Base-by-base conservation (phyloP, 2,329 filamentous ascomycete species). In the Paecilomyces sp. region DNA sequence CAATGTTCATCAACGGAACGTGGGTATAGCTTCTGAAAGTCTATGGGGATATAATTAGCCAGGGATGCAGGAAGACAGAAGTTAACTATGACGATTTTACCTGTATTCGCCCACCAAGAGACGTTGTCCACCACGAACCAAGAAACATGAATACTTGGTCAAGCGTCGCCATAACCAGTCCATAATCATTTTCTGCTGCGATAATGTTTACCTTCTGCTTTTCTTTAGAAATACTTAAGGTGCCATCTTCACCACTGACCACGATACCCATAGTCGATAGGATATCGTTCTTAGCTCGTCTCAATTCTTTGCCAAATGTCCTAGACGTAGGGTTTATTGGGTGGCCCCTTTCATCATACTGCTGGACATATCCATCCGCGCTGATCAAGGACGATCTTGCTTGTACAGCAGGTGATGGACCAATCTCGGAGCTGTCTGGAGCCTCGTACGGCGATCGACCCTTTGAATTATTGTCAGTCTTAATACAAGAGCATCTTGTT, bases 251-350 rank as follows among this genome's bases (percentile, higher is more conserved):
- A 59, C 74, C 69, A 57, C 75, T 77, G 61, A 78, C 75, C 47
- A 80, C 77, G 47, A 80, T 75, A 3, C 79, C 79, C 71, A 80
- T 79, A 8, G 76, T 79, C 24, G 76, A 77, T 15, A 81, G 71
- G 33, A 80, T 77, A 62, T 81, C 79, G 70, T 81, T 81, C 62
- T 81, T 79, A 0, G 79, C 79, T 66, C 77, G 74, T 56, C 76
- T 70, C 7, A 80, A 72, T 56, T 74, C 71, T 50, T 74, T 72
- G 9, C 72, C 73, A 30, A 75, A 66, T 12, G 63, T 62, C 60
- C 74, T 76, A 6, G 79, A 79, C 33, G 70, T 71, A 3, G 71
- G 69, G 62, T 81, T 80, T 31, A 75, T 70, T 33, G 79, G 78
- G 68, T 80, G 77, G 3, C 79, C 79, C 58, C 76, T 71, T 56